phyloP scores from a whole-genome alignment of 108 stramenopile genomes.

The Nitzschia palea region DNA sequence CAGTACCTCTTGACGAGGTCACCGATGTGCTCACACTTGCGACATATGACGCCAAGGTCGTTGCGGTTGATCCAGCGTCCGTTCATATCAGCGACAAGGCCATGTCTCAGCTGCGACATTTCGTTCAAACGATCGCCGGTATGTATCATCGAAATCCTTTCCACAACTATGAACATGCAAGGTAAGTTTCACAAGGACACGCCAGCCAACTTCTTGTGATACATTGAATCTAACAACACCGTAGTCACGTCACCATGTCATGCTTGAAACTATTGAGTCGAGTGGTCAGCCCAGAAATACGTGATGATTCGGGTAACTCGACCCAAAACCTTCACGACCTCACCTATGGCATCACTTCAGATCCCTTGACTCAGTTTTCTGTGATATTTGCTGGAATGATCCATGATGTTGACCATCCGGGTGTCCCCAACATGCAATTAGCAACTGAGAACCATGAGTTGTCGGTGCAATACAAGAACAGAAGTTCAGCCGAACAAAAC shows the following conservation, averaged over 20 bases:
- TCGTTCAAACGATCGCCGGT: neutral
- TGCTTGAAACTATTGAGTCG: conserved; percentile 5
- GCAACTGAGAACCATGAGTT: neutral
- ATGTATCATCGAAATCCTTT: conserved; percentile 6
- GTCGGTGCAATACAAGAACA: neutral
- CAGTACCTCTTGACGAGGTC: conserved; percentile 8
- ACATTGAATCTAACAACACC: neutral
- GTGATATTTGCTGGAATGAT: conserved; percentile 10
- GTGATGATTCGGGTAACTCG: neutral
- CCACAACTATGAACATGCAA: conserved; percentile 14
- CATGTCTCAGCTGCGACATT: conserved; percentile 12
- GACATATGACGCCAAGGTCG: neutral
- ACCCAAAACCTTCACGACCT: neutral
- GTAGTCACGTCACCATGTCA: conserved; percentile 10
- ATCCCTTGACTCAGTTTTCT: conserved; percentile 6
- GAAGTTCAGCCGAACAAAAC: conserved; percentile 15
- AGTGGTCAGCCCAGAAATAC: neutral
- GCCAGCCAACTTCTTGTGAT: neutral
- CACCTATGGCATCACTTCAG: conserved; percentile 11
- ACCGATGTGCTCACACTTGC: conserved; percentile 11
- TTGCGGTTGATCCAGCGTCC: neutral
- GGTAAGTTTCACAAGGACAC: neutral
- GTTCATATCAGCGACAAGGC: conserved; percentile 6
- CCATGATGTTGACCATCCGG: conserved; percentile 16
- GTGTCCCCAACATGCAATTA: conserved; percentile 4